Evolutionary conservation across 169 alveolate species (phyloP), one percentile per base, ranked within the genome.

Genomic region (Eimeria necatrix): DNA sequence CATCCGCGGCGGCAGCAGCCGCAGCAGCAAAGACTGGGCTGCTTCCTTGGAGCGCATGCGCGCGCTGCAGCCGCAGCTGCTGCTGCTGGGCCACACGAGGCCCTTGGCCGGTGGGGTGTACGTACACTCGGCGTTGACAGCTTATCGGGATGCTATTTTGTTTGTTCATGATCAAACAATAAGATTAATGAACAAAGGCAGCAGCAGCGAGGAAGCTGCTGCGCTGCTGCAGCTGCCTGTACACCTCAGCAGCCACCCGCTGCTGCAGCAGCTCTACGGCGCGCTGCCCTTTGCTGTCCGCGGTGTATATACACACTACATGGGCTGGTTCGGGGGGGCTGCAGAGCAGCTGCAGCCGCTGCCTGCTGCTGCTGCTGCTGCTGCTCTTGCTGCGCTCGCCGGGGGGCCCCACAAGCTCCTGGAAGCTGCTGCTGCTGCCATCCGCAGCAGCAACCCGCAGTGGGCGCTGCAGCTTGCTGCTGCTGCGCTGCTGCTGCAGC

Each of bases 241-340:
- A 52, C 91, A 83, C 84, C 95, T 94, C 48, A 52, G 59, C 18
- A 5, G 24, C 32, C 74, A 53, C n/a, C 81, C 74, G 20, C 88
- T 32, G 49, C 51, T 94, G 68, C 87, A 94, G 68, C 91, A 68
- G 9, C 60, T 88, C 71, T 94, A 94, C 80, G 95, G 95, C 46
- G 76, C 71, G 48, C 78, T 94, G 18, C 83, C 78, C 1, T 94
- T 94, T 94, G 89, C 81, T 2, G 95, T 89, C 1, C 84, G 88
- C 12, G 95, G 93, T 9, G 52, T 94, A 24, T 94, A 74, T 78
- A 59, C 88, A 5, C 89, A 76, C 18, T 94, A 94, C 84, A 48
- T 88, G 93, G 96, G 96, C 12, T 94, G 96, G 96, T 94, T 85
- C n/a, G 20, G 73, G 18, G 96, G 96, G 20, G 26, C 60, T 51